Percentiles rank a stretch among this genome's conserved stretches.
phyloP scores from a whole-genome alignment of 352 stramenopile species.

The Phytophthora tentaculata region DNA sequence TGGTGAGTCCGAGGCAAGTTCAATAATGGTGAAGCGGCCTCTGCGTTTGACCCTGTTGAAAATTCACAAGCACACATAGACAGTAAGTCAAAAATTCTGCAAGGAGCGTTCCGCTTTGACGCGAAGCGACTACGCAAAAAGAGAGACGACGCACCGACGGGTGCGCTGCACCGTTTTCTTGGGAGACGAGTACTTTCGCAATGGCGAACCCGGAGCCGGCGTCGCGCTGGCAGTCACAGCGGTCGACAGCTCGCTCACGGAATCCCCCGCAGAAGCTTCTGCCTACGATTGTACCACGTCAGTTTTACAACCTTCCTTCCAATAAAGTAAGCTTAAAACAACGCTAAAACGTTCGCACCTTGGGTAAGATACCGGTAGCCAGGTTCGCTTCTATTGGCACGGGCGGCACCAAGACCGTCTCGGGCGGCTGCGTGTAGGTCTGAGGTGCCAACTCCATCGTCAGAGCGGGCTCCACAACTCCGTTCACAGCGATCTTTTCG shows the following conservation, averaged over 20 bases:
- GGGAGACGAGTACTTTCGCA: constrained; percentile 42
- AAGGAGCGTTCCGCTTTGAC: constrained; percentile 24
- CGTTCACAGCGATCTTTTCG: constrained; percentile 1
- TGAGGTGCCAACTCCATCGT: constrained; percentile 25
- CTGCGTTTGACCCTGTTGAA: constrained; percentile 67
- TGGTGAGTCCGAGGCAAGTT: constrained; percentile 69
- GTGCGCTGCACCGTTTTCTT: constrained; percentile 41
- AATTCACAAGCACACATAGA: constrained; percentile 13
- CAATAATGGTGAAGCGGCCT: constrained; percentile 88
- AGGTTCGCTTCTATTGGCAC: constrained; percentile 12
- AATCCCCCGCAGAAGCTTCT: constrained; percentile 19
- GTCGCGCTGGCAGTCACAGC: constrained; percentile 11
- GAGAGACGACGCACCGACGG: constrained; percentile 36
- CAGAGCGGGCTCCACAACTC: not conserved
- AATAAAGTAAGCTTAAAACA: constrained; percentile 4
- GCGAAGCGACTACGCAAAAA: constrained; percentile 22
- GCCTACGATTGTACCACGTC: constrained; percentile 23
- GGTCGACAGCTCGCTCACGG: constrained; percentile 14
- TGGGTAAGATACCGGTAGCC: not conserved
- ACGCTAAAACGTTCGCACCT: constrained; percentile 20
- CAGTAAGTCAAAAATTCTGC: constrained; percentile 20
- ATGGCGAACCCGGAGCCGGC: constrained; percentile 27
- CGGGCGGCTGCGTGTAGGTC: constrained; percentile 27
- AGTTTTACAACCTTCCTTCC: constrained; percentile 5
- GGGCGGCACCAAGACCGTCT: constrained; percentile 18